These are phyloP conservation scores for Heterobasidion irregulare DNA, from an alignment of 1,284 basidiomycete genomes.

Conservation along the genomic window DNA sequence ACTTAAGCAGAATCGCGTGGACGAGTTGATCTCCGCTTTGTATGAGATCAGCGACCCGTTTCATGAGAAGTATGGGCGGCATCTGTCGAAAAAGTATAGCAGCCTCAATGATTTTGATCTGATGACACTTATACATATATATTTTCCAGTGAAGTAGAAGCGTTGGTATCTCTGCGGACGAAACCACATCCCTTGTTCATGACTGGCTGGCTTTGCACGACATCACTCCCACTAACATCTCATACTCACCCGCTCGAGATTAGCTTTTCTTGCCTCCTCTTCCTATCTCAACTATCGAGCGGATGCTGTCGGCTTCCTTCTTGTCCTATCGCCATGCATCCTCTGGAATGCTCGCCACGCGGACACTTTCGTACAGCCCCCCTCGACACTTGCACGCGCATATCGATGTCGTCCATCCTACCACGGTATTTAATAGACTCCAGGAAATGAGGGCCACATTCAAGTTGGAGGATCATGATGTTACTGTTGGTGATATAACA, in stretches of 20 bases:
- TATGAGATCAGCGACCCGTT: conserved; percentile 55
- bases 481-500: not conserved
- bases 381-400: conserved; percentile 23
- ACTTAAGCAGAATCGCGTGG: conserved; percentile 42
- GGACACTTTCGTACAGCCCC: conserved; percentile 29
- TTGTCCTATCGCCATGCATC: conserved; percentile 22
- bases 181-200: conserved; percentile 20
- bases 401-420: conserved; percentile 25
- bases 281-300: conserved; percentile 20
- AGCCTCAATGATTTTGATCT: conserved; percentile 26
- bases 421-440: conserved; percentile 9
- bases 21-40: conserved; percentile 39
- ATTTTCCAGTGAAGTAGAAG: conserved; percentile 20
- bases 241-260: conserved; percentile 15
- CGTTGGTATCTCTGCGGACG: conserved; percentile 22
- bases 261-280: conserved; percentile 12
- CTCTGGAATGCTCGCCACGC: conserved; percentile 20
- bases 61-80: conserved; percentile 30
- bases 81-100: not conserved
- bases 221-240: conserved; percentile 14
- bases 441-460: not conserved
- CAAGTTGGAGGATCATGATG: not conserved
- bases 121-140: not conserved
- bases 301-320: conserved; percentile 23
- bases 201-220: conserved; percentile 22